Percentiles rank a stretch among this genome's conserved stretches.
These are phyloP conservation scores for Alnus glutinosa DNA, from an alignment of 306 rosid genomes.

Conservation along the genomic window DNA sequence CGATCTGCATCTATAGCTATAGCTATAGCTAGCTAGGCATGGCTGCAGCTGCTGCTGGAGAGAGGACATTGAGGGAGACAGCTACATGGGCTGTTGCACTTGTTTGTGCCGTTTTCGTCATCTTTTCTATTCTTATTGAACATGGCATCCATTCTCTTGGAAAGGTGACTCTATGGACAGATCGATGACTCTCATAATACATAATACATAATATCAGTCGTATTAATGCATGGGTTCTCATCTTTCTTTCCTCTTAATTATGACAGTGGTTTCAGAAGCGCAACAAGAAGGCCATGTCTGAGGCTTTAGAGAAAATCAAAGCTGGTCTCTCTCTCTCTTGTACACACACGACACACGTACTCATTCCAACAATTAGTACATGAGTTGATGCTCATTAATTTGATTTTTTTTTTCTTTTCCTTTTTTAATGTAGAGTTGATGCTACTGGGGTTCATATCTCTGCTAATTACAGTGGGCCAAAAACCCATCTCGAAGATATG, in stretches of 20 bases:
- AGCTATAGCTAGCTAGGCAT: background rate
- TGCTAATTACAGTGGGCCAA: slow-evolving; percentile 61
- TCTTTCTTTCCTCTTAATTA: background rate
- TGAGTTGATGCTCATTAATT: background rate
- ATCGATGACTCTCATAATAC: no score
- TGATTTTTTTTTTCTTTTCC: no score
- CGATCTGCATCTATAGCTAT: background rate
- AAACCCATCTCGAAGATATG: slow-evolving; percentile 52
- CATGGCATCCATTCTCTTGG: slow-evolving; percentile 60
- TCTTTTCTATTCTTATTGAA: slow-evolving; percentile 56
- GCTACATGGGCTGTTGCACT: slow-evolving; percentile 82
- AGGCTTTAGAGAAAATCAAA: slow-evolving; percentile 81
- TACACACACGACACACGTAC: background rate
- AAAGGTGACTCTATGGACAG: background rate
- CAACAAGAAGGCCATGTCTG: slow-evolving; percentile 66
- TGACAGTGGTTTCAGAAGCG: slow-evolving; percentile 64
- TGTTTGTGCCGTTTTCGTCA: slow-evolving; percentile 54
- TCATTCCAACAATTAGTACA: background rate
- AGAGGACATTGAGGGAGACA: slow-evolving; percentile 53
- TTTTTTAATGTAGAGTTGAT: slow-evolving; percentile 53
- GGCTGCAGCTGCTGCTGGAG: slow-evolving; percentile 36
- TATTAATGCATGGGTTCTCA: no score
- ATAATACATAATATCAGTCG: no score
- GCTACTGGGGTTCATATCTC: slow-evolving; percentile 74
- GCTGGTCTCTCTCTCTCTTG: slow-evolving; percentile 33